Evolutionary conservation across 176 grass and related monocot genomes (phyloP), one percentile per base, ranked within the genome.

Genomic region (Lolium perenne): DNA sequence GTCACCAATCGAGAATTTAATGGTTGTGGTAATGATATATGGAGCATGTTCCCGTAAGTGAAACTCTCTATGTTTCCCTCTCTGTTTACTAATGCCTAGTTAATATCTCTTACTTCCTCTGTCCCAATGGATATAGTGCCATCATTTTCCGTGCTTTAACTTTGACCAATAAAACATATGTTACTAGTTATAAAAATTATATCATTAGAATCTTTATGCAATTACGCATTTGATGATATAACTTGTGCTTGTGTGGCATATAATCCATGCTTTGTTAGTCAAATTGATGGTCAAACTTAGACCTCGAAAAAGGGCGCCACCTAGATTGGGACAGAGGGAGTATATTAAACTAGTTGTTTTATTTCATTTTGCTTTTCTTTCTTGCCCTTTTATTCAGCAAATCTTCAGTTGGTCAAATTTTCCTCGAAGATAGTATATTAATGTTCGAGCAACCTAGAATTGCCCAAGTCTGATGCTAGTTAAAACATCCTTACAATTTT

Each of bases 1-100:
- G 86, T 92, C 93, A 59, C 97, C 97, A 45, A 87, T 99, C 20
- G 92, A 99, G 83, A 96, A 99, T 91, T 94, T 99, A 66, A 94
- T 99, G 90, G 92, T 90, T 67, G 86, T 99, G 80, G 66, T 91
- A 82, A 87, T 93, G 80, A 92, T 99, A 22, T 95, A 92, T 72
- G 97, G 94, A 91, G 92, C 97, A 49, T 96, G 91, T 86, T 96
- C 94, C 87, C 4, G 97, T 96, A 94, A 96, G 88, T 59, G 16
- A 7, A 59, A 7, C 63, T 64, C 45, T 10, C 60, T 77, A n/a
- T 83, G 32, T 79, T 71, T 26, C 71, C 43, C 7, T 77, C 66
- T 57, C 48, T 67, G 25, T 75, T 80, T 80, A n/a, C 63, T 9
- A 46, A 16, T 50, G 60, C 25, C 48, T 47, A 65, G 47, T 76